Base-by-base conservation (phyloP, 169 alveolate genomes). In the Cryptosporidium andersoni region DNA sequence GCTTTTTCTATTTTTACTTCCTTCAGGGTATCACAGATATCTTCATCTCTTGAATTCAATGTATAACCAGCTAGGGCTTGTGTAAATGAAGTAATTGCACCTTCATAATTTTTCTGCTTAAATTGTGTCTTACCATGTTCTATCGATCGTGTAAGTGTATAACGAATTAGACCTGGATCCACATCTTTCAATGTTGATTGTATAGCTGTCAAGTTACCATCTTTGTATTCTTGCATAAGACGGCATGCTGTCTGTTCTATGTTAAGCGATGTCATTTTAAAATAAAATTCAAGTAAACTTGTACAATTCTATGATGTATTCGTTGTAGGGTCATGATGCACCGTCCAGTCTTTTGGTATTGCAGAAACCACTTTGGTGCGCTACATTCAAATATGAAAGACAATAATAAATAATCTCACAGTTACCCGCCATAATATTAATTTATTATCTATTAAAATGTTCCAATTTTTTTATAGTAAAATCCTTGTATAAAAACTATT, bases 11-110 rank as follows among this genome's bases (percentile, higher is more conserved):
- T 34, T 34, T 74, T 74, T 43, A 45, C 25, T 25, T 25, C 25
- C 25, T 25, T 25, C 25, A 25, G 25, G 0, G 25, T 60, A 14
- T 60, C 40, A 9, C 12, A 12, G n/a, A 34, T 47, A 39, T 60
- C 40, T 9, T 66, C 37, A n/a, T 66, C 53, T 8, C 55, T 39
- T 43, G 60, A 25, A 4, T 55, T 58, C n/a, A 74, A 40, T 39
- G 55, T 74, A 36, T 74, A 74, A 25, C 85, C 85, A 4, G 85
- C 55, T 9, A 74, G 43, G 8, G 85, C 85, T 62, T 74, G 85
- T n/a, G 85, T 39, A 48, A 74, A 74, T 42, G 85, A 74, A 25
- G 42, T 11, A 4, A 74, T 74, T 43, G 85, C 85, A 45, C 60
- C 85, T 34, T 45, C 14, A 48, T 74, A 74, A 48, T 62, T 74